Evolutionary conservation across 2,329 filamentous ascomycete genomes (phyloP).

Genomic region (Penicillium brevicompactum): DNA sequence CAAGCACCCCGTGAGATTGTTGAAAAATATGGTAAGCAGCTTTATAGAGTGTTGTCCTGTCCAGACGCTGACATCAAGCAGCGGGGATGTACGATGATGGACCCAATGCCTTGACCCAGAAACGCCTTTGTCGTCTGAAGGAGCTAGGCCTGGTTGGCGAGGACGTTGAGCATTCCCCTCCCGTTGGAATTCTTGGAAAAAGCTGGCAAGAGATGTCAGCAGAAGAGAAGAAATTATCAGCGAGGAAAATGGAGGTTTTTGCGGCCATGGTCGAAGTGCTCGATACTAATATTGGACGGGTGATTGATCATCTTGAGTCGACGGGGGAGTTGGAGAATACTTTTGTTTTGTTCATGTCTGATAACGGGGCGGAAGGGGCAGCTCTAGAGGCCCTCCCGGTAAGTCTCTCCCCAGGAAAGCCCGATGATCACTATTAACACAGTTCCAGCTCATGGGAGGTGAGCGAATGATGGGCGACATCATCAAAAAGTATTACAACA

Average conservation of each 20-base stretch:
- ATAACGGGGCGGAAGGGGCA: conserved; percentile 54
- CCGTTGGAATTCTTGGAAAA: not conserved
- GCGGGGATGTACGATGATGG: conserved; percentile 49
- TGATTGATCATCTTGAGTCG: conserved; percentile 48
- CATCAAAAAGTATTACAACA: conserved; percentile 52
- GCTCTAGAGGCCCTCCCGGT: conserved; percentile 43
- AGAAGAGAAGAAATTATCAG: conserved; percentile 42
- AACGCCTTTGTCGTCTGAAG: conserved; percentile 47
- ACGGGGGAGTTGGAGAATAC: conserved; percentile 54
- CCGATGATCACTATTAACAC: not conserved
- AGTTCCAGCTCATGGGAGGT: not conserved
- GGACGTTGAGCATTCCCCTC: not conserved
- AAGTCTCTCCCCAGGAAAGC: not conserved
- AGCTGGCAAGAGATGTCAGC: conserved; percentile 13
- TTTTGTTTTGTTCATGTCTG: conserved; percentile 53
- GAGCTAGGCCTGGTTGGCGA: conserved; percentile 44
- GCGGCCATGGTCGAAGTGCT: conserved; percentile 55
- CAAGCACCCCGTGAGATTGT: conserved; percentile 47
- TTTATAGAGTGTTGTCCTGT: conserved; percentile 9
- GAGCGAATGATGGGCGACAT: conserved; percentile 46
- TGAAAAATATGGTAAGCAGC: conserved; percentile 16
- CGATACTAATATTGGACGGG: conserved; percentile 50
- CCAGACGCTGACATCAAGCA: conserved; percentile 47
- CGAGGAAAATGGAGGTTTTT: conserved; percentile 53
- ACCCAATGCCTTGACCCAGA: conserved; percentile 48